Evolutionary conservation across 2,329 filamentous ascomycete genomes (phyloP), one percentile per base, ranked within the genome.

Genomic region (Diaporthe amygdali): DNA sequence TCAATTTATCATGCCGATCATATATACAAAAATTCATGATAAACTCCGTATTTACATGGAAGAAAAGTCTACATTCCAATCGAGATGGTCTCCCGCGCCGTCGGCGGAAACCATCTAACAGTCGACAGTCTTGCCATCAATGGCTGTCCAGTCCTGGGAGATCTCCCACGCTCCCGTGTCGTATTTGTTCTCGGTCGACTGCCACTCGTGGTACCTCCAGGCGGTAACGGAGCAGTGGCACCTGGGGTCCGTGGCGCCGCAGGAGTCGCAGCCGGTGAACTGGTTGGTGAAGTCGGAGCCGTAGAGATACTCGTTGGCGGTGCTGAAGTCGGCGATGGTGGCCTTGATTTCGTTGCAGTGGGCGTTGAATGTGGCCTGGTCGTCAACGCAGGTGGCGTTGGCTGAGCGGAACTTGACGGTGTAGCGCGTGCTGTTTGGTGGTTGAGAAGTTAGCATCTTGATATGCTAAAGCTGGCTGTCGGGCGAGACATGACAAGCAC

Each of bases 141-240:
- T 46, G 5, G 56, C 15, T 5, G 39, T 32, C 27, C 39, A 63
- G 39, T 63, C 56, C 14, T 15, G 12, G 9, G 20, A 46, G 39
- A 47, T 32, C 27, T n/a, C 27, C 56, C 56, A 63, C 1, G 6
- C 1, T 15, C 56, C 56, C 27, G 30, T 8, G 20, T 46, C 56
- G 17, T 8, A 25, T 41, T 47, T 63, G 17, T 63, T n/a, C 9
- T 32, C 27, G 0, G 56, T 63, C 25, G 56, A 7, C 41, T 46
- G 56, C 56, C 56, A 63, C 56, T 63, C 56, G 56, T 47, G 56
- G 56, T 22, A 63, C 39, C 56, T 46, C 56, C 56, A 63, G 6
- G 56, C 56, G 37, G 39, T 47, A 41, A 63, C 56, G 20, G 39
- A 22, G 56, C 56, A 63, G 27, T 47, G 14, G 56, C 56, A 63